Base-by-base conservation (phyloP, 768 basidiomycete species). In the Dioszegia aurantiaca region DNA sequence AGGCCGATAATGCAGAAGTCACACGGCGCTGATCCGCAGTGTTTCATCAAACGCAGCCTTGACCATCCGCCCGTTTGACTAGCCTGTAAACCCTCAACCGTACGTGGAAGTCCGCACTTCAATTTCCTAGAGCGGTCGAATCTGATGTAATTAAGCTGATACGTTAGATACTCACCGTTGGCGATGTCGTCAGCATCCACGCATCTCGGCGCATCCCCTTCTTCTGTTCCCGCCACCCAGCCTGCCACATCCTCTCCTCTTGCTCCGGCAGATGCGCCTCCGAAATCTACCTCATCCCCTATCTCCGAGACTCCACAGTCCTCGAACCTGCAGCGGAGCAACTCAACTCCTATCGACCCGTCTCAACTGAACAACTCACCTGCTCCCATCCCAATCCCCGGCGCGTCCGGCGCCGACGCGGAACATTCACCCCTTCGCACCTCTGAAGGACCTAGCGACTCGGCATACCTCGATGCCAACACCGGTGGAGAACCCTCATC, bases 291-390 rank as follows among this genome's bases (percentile, higher is more conserved):
- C 44, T 37, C 31, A 19, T 16, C 30, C 31, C 14, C 51, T 37
- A 26, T 37, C 37, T 17, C 36, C 1, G 10, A 40, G 23, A 27
- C 9, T 36, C 8, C 37, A 27, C 19, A 17, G 19, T 5, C 19
- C 40, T 42, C 17, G 8, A 21, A 16, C 40, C 26, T 14, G 26
- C 14, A 45, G 24, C 41, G 31, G n/a, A n/a, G n/a, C 33, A 59
- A 52, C 1, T 69, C 70, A 1, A 65, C 70, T 14, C 70, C 68
- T 26, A 65, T 72, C 36, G 68, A 72, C 56, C 70, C 70, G n/a
- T 58, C 61, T 21, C 69, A 72, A 41, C 59, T 72, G 6, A 72
- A 72, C 45, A 51, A 72, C 16, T 23, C 48, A 14, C 70, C 64
- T 33, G 65, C 66, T 3, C 62, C 61, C 12, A 48, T 72, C 23